Evolutionary conservation across 75 land plant species (phyloP).

Genomic region (Gnetum montanum): DNA sequence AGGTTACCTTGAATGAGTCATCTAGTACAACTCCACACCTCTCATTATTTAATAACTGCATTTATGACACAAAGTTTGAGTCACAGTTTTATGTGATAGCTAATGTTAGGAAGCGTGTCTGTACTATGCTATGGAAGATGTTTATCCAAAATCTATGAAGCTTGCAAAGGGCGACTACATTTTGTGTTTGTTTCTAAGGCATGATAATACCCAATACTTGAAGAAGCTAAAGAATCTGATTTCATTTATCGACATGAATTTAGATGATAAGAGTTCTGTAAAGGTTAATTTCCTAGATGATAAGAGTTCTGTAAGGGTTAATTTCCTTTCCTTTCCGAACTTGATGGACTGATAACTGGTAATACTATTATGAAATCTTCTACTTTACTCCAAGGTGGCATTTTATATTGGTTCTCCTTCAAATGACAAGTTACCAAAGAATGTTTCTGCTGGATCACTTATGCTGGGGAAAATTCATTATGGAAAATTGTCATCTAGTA

Average conservation of each 20-base stretch:
- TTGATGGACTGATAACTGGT: too few relatives aligned
- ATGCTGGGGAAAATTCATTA: too few relatives aligned
- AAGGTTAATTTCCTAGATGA: too few relatives aligned
- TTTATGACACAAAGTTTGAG: conserved; percentile 94
- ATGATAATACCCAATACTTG: conserved; percentile 68
- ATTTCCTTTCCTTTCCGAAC: too few relatives aligned
- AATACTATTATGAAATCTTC: too few relatives aligned
- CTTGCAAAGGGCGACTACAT: conserved; percentile 88
- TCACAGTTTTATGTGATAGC: conserved; percentile 92
- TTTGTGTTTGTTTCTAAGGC: conserved; percentile 72
- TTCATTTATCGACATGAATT: conserved; percentile 65
- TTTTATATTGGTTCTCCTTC: too few relatives aligned
- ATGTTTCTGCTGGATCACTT: too few relatives aligned
- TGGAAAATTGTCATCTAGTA: too few relatives aligned
- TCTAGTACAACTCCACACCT: conserved; percentile 72
- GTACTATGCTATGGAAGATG: conserved; percentile 87
- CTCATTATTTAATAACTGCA: conserved; percentile 76
- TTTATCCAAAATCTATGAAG: conserved; percentile 65
- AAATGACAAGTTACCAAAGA: too few relatives aligned
- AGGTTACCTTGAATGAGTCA: conserved; percentile 78
- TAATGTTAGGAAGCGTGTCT: conserved; percentile 80
- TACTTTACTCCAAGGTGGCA: too few relatives aligned
- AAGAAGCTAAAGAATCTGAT: conserved; percentile 85
- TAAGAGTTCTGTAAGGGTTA: too few relatives aligned
- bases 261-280: conserved; percentile 93